Conservation (phyloP, 139 green algal species). For the Closterium sp. region DNA sequence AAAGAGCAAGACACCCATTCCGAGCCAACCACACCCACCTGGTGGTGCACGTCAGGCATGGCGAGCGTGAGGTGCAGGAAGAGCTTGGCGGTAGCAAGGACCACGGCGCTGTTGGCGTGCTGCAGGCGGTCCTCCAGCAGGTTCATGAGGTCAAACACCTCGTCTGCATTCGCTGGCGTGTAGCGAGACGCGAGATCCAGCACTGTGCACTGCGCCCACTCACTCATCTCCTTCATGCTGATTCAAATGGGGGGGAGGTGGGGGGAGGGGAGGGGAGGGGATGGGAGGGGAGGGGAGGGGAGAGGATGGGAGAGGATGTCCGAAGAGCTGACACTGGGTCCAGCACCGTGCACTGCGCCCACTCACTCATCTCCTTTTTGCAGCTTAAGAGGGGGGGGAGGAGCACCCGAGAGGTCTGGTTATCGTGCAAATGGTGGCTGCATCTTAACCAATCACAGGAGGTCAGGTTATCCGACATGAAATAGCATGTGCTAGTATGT, state of each 20-base stretch:
- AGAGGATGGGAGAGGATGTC: neutral
- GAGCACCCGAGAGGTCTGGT: no score
- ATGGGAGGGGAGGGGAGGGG: neutral
- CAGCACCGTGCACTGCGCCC: conserved; percentile 88
- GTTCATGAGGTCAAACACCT: conserved; percentile 96
- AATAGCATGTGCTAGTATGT: no score
- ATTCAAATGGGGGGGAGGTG: no score
- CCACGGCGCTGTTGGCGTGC: conserved; percentile 84
- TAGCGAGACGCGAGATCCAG: conserved; percentile 80
- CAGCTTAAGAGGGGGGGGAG: conserved; percentile 12
- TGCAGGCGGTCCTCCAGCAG: conserved; percentile 86
- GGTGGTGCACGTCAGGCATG: conserved; percentile 82
- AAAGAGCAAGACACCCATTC: no score
- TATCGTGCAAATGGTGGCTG: no score
- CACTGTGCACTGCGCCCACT: conserved; percentile 91
- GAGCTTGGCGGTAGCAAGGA: conserved; percentile 83
- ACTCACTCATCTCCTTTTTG: conserved; percentile 93
- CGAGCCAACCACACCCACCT: conserved; percentile 56
- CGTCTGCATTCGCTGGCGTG: conserved; percentile 61
- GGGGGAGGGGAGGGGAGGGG: no score
- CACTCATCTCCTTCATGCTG: conserved; percentile 85
- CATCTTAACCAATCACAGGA: no score
- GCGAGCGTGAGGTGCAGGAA: conserved; percentile 89
- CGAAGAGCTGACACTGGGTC: conserved; percentile 60
- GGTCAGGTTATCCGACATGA: no score